Evolutionary conservation across 192 early-diverging fungal genomes (phyloP).

Genomic region (Coemansia sp.): DNA sequence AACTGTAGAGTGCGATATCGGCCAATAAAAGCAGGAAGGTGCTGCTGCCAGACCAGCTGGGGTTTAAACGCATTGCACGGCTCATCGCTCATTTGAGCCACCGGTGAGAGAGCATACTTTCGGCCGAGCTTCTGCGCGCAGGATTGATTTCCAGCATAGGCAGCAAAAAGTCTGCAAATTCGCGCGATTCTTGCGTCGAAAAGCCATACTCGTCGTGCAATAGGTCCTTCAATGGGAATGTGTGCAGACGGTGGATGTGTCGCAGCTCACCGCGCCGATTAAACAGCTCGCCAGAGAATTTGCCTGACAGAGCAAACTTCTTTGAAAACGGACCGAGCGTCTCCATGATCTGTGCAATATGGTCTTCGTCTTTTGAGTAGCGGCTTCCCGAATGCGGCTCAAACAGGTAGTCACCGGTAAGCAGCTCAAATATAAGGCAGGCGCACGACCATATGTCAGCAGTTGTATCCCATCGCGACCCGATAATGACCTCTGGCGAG

Average conservation of each 20-base stretch:
- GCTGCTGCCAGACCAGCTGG: too few relatives aligned
- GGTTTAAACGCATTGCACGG: too few relatives aligned
- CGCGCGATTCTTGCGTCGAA: conserved; percentile 63
- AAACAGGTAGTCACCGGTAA: conserved; percentile 94
- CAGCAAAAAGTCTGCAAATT: conserved; percentile 76
- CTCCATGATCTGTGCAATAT: conserved; percentile 96
- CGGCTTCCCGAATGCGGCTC: conserved; percentile 82
- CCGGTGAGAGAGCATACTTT: conserved; percentile 57
- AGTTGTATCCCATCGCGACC: conserved; percentile 77
- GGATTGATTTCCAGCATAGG: conserved; percentile 78
- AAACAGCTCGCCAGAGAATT: conserved; percentile 84
- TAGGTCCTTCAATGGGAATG: conserved; percentile 80
- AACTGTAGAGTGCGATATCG: too few relatives aligned
- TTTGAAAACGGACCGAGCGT: conserved; percentile 84
- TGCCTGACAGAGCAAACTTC: conserved; percentile 76
- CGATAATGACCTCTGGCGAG: conserved; percentile 92
- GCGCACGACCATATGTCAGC: conserved; percentile 95
- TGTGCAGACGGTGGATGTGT: conserved; percentile 82
- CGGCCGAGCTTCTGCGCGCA: conserved; percentile 57
- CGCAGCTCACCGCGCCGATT: conserved; percentile 86
- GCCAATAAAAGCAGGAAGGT: too few relatives aligned
- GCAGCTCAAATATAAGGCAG: conserved; percentile 91
- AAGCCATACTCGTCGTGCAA: conserved; percentile 89
- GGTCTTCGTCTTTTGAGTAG: conserved; percentile 94
- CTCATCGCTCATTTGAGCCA: conserved; percentile 51